Evolutionary conservation across 2,329 filamentous ascomycete species (phyloP), one percentile per base, ranked within the genome.

Genomic region (Trichoderma sp.): DNA sequence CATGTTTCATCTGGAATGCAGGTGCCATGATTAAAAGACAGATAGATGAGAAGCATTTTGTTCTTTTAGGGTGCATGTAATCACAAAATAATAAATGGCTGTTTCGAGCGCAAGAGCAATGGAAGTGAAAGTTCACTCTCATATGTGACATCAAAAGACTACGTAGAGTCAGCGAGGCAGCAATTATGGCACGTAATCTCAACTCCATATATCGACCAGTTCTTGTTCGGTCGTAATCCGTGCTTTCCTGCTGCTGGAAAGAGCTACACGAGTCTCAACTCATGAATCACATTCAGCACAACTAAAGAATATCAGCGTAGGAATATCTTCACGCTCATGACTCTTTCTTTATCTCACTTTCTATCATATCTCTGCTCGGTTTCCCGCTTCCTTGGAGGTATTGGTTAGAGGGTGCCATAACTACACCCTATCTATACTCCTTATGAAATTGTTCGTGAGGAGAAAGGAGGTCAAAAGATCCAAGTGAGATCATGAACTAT

Each of bases 11-110:
- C 35, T 35, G 41, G 60, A 35, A 38, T 50, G n/a, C 35, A 63
- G 29, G 33, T 50, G 53, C 16, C 24, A 33, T 33, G 38, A 18
- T 27, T 62, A 12, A 35, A 67, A 68, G 72, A 62, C 35, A 62
- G 71, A 38, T 71, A 75, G 62, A 63, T 24, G 21, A 59, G 72
- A 27, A 85, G 68, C 83, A 76, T 75, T 85, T 82, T 6, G 86
- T 77, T 1, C 80, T 81, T 7, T 83, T 41, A 35, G 21, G 27
- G 29, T 33, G 12, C 67, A 63, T 63, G n/a, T 33, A 53, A 9
- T 31, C 68, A 71, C 59, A 27, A 24, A 33, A 63, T 50, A 45
- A 71, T 33, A 50, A 45, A 71, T 33, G 33, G 68, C 29, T 69
- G n/a, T 69, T 41, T 69, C 16, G 21, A 69, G 66, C 56, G 18